Evolutionary conservation across 768 basidiomycete genomes (phyloP), one percentile per base, ranked within the genome.

Genomic region (Leucocoprinus birnbaumii): DNA sequence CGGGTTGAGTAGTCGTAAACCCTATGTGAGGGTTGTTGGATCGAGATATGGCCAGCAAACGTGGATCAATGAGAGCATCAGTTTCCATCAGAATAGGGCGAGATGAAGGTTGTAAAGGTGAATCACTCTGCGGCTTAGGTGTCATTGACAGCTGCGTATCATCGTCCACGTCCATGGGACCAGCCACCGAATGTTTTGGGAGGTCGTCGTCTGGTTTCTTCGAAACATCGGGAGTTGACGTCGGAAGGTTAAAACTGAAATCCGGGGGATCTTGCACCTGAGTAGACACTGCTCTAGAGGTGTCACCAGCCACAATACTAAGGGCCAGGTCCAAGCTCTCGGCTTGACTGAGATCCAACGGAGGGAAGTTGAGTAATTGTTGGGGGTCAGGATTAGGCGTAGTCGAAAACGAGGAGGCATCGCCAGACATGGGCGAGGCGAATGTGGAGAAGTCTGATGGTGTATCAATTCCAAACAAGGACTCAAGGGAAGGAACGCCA

Each of bases 51-150:
- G 66, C 70, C 26, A 73, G 55, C 16, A 73, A 62, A 38, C 62
- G 55, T 25, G 71, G 72, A 48, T 75, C 73, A 49, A 73, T 71
- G 25, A 65, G 51, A 35, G 60, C 34, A 45, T 65, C 58, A n/a
- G 42, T 18, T 9, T 14, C 40, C 25, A 31, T 31, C 11, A 11
- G 11, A 11, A 31, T 5, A 11, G 38, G n/a, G 13, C 9, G 38
- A 38, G 38, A 11, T 31, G 31, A 31, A 5, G 11, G 31, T 31
- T 31, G 5, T 5, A 11, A 31, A 31, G 31, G 11, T 31, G 11
- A 11, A 31, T 31, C 31, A 31, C 31, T 31, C 31, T 31, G 31
- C 11, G 11, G 5, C 31, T 31, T 11, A 31, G 31, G 31, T 11
- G 31, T 11, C 31, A 31, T 5, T 31, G 31, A 31, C 11, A 11